Base-by-base conservation (phyloP, 2,329 filamentous ascomycete species). In the Venturia carpophila region DNA sequence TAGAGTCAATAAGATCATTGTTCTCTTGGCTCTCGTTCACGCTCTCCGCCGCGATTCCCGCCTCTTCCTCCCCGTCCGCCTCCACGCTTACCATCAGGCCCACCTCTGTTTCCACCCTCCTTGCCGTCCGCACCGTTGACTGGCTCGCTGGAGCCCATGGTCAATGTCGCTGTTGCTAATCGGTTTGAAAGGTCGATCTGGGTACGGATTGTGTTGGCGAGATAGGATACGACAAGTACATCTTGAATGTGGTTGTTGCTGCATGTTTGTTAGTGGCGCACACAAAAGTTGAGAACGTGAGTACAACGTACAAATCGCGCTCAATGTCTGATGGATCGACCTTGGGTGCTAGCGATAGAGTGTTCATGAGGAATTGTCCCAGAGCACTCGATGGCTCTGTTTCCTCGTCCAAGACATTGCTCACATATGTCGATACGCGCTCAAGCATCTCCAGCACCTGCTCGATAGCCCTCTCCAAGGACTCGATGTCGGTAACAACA, bases 161-260 rank as follows among this genome's bases (percentile, higher is more conserved):
- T 82, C 58, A 82, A 75, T 3, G 80, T 78, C 10, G 80, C 80
- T 11, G 79, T 94, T 64, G 93, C 93, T 73, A 99, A 82, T 69
- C 93, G 87, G 84, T 97, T 96, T 69, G 92, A 96, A 67, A 99
- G 87, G 74, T 97, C 94, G 81, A 99, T 97, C 82, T 99, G 94
- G 71, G 93, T 97, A 78, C 93, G 91, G 79, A 97, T 96, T 70
- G 92, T 97, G 84, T 97, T 99, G 76, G 94, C 92, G 69, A 99
- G 85, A 82, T 99, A 99, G 70, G 92, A 96, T 72, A 99, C 92
- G 77, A 97, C 92, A 70, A 99, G 87, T 67, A 99, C 92, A 77
- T 99, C 94, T 82, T 99, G 94, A 78, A 99, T 92, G 81, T 99
- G 94, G 83, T 96, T 96, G 86, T 99, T 99, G 86, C 84, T 86